phyloP scores from a whole-genome alignment of 192 early-diverging fungal species.

The Mortierella hygrophila region DNA sequence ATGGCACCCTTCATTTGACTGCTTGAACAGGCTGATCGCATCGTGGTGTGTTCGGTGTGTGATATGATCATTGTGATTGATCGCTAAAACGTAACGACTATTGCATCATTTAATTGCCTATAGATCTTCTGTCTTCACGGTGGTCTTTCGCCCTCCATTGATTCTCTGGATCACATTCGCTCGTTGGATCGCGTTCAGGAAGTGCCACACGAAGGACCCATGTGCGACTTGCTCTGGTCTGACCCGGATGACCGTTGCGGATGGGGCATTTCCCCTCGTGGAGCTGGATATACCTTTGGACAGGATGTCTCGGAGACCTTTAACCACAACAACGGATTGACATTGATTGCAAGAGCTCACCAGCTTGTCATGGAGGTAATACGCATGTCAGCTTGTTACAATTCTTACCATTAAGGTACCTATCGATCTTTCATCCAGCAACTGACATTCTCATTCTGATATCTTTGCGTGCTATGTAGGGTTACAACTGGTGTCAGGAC shows the following conservation, averaged over 20 bases:
- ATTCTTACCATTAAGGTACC: background rate
- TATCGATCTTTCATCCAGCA: background rate
- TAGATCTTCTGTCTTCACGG: conserved; percentile 99
- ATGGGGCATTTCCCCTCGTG: conserved; percentile 90
- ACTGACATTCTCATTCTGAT: background rate
- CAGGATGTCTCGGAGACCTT: conserved; percentile 90
- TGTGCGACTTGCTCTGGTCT: conserved; percentile 92
- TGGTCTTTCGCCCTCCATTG: conserved; percentile 94
- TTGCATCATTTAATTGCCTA: background rate
- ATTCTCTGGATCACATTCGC: conserved; percentile 97
- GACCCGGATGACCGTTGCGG: conserved; percentile 90
- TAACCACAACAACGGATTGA: conserved; percentile 96
- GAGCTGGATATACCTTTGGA: conserved; percentile 91
- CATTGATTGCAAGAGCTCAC: conserved; percentile 96
- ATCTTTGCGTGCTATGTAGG: conserved; percentile 60
- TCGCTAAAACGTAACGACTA: background rate
- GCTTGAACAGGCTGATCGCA: background rate
- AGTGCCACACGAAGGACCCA: conserved; percentile 89
- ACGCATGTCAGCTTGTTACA: background rate
- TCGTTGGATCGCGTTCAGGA: conserved; percentile 95
- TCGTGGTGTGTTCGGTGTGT: background rate
- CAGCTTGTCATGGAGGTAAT: conserved; percentile 90
- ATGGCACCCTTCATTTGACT: background rate
- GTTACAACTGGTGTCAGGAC: conserved; percentile 99
- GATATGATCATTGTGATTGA: too few relatives aligned